Conservation (phyloP, 305 asterid genomes). For the Solanum chacoense region DNA sequence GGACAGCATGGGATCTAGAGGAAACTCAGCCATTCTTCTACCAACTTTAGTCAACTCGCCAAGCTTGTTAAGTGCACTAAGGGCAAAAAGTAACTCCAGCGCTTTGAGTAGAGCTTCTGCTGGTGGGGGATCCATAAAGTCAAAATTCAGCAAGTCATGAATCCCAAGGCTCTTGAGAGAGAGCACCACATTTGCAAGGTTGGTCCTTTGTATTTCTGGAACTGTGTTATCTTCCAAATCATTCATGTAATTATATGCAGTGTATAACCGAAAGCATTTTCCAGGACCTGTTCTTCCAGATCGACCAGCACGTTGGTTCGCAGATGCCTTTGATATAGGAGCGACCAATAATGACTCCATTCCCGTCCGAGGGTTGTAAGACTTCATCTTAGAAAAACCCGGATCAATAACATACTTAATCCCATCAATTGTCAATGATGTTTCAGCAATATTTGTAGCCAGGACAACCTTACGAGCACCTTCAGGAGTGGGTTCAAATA, state of each 20-base stretch:
- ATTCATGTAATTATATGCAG: conserved; percentile 53
- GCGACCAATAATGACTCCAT: conserved; percentile 71
- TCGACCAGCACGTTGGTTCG: conserved; percentile 95
- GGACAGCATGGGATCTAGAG: conserved; percentile 91
- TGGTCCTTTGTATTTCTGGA: conserved; percentile 95
- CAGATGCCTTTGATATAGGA: conserved; percentile 93
- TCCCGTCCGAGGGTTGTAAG: conserved; percentile 83
- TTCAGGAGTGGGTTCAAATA: conserved; percentile 92
- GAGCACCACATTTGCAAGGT: conserved; percentile 83
- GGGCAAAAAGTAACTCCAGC: conserved; percentile 29
- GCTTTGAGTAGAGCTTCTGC: conserved; percentile 33
- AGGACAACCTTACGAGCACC: conserved; percentile 94
- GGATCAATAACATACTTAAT: conserved; percentile 92
- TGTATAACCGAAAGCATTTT: conserved; percentile 72
- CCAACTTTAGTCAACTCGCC: conserved; percentile 76
- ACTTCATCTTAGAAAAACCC: conserved; percentile 83
- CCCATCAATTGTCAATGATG: conserved; percentile 91
- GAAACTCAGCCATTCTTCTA: conserved; percentile 93
- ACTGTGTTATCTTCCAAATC: conserved; percentile 87
- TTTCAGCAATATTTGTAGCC: conserved; percentile 96
- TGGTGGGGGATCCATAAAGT: conserved; percentile 44
- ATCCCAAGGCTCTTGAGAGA: conserved; percentile 93
- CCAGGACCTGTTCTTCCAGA: conserved; percentile 98
- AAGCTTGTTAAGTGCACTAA: conserved; percentile 24
- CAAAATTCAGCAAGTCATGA: conserved; percentile 74